Evolutionary conservation across 164 flowering plant genomes (phyloP), one percentile per base, ranked within the genome.

Genomic region (Aristolochia contorta): DNA sequence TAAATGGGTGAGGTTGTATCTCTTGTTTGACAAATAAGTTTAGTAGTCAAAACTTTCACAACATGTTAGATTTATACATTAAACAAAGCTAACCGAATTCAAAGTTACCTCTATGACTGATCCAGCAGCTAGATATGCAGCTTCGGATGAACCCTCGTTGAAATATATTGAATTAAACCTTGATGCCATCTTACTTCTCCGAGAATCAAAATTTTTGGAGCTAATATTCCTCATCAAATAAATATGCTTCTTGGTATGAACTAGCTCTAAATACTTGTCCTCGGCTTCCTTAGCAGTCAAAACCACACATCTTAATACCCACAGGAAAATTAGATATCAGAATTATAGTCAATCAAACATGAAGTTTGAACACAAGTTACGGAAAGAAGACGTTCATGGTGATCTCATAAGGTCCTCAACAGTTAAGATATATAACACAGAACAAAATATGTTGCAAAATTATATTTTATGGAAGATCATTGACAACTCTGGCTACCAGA

Each of bases 81-180:
- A 7, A 37, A 37, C 7, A 37, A 37, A 37, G 43, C 43, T 37
- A 37, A 3, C 12, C 43, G 7, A 37, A 37, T 37, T 0, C 12
- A 10, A 37, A 10, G 43, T 67, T 73, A 87, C 99, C 91, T 91
- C 90, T 1, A 85, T 41, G 23, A 85, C 96, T 47, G 96, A 84
- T 30, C 99, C 99, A 52, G 96, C 97, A 71, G 99, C 93, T 54
- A 94, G 86, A 74, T 76, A 91, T 64, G 99, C 97, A 73, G 96
- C 79, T 71, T 89, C 84, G 13, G 96, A 79, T 24, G 99, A 86
- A 22, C 96, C 89, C 62, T 80, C 77, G 60, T 87, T 94, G 25
- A 94, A 74, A 73, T 91, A 94, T 58, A 94, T 87, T 12, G 97
- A 94, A 75, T 91, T 91, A 23, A 81, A 78, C 25, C 63, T 79